Conservation (phyloP, 2,329 filamentous ascomycete genomes). For the Colletotrichum costaricense region DNA sequence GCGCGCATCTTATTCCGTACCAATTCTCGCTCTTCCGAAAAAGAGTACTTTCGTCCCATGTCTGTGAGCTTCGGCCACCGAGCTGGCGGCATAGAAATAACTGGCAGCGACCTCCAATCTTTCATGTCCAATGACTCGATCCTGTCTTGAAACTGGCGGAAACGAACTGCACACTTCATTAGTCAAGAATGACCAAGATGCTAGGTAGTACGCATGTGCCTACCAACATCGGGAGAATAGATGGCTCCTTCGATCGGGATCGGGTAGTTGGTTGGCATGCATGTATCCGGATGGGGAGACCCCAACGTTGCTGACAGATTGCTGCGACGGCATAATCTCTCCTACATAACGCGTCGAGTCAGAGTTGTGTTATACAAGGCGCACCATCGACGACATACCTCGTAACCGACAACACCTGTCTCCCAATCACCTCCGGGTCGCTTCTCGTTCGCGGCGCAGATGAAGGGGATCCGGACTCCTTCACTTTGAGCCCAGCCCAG, state of each 20-base stretch:
- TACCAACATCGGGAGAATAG: conserved; percentile 75
- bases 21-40: conserved; percentile 76
- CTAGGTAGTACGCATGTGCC: conserved; percentile 41
- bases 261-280: conserved; percentile 70
- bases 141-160: conserved; percentile 75
- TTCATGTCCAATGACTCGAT: conserved; percentile 67
- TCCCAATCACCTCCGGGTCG: conserved; percentile 86
- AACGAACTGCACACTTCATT: conserved; percentile 66
- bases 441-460: conserved; percentile 82
- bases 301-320: conserved; percentile 77
- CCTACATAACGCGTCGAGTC: conserved; percentile 52
- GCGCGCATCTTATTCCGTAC: conserved; percentile 79
- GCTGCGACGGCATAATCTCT: conserved; percentile 79
- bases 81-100: conserved; percentile 80
- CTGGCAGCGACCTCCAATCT: conserved; percentile 69
- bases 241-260: conserved; percentile 77
- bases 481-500: conserved; percentile 32
- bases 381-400: conserved; percentile 36
- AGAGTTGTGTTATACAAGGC: background rate
- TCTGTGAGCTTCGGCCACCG: conserved; percentile 79
- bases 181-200: background rate
- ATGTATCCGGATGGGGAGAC: conserved; percentile 65
- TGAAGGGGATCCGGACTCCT: conserved; percentile 66
- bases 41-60: conserved; percentile 76
- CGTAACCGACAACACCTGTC: conserved; percentile 61